These are phyloP conservation scores for Geotrichum siamense DNA, from an alignment of 1,139 yeast species.

Conservation along the genomic window DNA sequence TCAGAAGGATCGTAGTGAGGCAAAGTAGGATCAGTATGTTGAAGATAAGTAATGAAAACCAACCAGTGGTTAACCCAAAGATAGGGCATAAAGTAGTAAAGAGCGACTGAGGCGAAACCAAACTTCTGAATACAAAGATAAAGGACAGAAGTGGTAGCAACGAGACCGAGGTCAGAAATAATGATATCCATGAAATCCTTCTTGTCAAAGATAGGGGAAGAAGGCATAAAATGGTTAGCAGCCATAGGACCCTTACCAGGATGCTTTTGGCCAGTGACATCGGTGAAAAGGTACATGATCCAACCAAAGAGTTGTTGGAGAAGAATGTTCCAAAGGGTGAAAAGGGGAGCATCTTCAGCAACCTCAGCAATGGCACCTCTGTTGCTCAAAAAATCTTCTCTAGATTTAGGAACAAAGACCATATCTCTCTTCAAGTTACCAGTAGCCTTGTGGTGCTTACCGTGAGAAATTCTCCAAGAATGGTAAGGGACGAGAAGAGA, in stretches of 20 bases:
- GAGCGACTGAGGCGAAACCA: slow-evolving; percentile 57
- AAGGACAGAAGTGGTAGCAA: slow-evolving; percentile 46
- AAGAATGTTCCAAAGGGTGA: slow-evolving; percentile 47
- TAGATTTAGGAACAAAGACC: slow-evolving; percentile 71
- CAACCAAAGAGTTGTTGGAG: slow-evolving; percentile 76
- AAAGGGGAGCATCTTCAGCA: slow-evolving; percentile 68
- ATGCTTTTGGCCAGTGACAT: slow-evolving; percentile 72
- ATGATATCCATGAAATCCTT: slow-evolving; percentile 64
- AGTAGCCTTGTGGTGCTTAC: slow-evolving; percentile 83
- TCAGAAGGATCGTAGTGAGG: slow-evolving; percentile 69
- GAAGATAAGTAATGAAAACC: slow-evolving; percentile 76
- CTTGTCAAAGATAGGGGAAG: slow-evolving; percentile 64
- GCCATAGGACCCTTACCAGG: slow-evolving; percentile 45
- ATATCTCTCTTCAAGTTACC: slow-evolving; percentile 75
- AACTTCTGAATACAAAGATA: slow-evolving; percentile 57
- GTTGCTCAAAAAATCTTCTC: slow-evolving; percentile 44
- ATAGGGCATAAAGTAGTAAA: slow-evolving; percentile 75
- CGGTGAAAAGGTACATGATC: slow-evolving; percentile 54
- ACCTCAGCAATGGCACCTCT: slow-evolving; percentile 41
- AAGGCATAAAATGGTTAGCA: slow-evolving; percentile 62
- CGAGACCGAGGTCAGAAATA: slow-evolving; percentile 65
- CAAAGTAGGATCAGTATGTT: slow-evolving; percentile 73
- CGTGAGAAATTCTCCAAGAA: slow-evolving; percentile 78
- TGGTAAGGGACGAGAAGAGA: slow-evolving; percentile 74
- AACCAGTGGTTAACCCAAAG: slow-evolving; percentile 83